phyloP scores from a whole-genome alignment of 2,329 filamentous ascomycete genomes.

The Exophiala dermatitidis region DNA sequence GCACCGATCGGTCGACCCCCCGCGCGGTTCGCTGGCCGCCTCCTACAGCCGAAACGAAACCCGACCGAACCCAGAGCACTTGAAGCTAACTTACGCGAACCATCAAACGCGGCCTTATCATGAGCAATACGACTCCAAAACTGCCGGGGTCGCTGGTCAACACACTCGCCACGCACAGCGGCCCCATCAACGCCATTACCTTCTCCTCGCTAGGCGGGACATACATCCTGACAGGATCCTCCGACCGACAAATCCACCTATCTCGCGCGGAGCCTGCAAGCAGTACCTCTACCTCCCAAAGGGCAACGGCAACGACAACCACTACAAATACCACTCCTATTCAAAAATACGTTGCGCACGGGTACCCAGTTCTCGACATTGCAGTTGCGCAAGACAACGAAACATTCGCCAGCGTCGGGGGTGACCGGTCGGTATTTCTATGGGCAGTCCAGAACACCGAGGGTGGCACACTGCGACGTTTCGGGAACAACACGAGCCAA shows the following conservation, averaged over 20 bases:
- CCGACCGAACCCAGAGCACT: too few relatives aligned
- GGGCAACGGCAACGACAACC: conserved; percentile 12
- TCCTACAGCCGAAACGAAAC: too few relatives aligned
- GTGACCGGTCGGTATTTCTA: conserved; percentile 82
- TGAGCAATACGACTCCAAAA: conserved; percentile 5
- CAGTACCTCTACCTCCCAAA: conserved; percentile 24
- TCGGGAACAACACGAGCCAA: conserved; percentile 47
- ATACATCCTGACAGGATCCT: conserved; percentile 76
- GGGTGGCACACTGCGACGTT: conserved; percentile 60
- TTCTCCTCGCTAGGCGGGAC: conserved; percentile 67
- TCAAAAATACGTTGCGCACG: conserved; percentile 82
- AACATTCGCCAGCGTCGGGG: conserved; percentile 77
- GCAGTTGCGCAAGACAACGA: conserved; percentile 68
- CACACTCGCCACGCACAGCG: conserved; percentile 41
- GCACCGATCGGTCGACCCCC: too few relatives aligned
- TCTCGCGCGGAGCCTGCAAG: conserved; percentile 56
- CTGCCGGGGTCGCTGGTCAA: conserved; percentile 39
- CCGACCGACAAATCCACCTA: conserved; percentile 76
- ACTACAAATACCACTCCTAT: conserved; percentile 50
- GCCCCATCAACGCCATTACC: conserved; percentile 61
- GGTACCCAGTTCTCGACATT: conserved; percentile 83
- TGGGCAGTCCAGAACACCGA: conserved; percentile 84
- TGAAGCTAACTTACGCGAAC: too few relatives aligned
- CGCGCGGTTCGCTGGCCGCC: too few relatives aligned
- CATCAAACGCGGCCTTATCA: neutral